phyloP scores from a whole-genome alignment of 78 protist species.

The Dictyostelium purpureum region DNA sequence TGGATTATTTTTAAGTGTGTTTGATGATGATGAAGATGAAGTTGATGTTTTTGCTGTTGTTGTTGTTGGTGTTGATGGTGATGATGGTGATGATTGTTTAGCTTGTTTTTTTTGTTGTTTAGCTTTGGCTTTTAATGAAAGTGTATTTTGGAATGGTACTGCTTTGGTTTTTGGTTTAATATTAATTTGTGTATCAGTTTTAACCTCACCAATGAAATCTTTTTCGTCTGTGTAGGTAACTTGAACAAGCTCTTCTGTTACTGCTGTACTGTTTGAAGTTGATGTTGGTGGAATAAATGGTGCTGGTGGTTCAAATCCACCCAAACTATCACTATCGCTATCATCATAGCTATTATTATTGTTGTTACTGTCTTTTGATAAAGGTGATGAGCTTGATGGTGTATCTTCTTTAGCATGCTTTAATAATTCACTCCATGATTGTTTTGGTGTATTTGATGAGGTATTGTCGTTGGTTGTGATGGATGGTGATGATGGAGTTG shows the following conservation, averaged over 20 bases:
- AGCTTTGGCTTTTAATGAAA: not conserved
- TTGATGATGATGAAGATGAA: not conserved
- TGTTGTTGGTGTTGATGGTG: not conserved
- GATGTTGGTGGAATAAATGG: no score
- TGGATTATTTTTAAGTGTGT: not conserved
- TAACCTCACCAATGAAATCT: not conserved
- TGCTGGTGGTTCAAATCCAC: not conserved
- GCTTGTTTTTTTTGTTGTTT: not conserved
- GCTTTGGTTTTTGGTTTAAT: not conserved
- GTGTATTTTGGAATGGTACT: not conserved
- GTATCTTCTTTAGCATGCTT: not conserved
- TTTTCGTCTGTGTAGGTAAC: no score
- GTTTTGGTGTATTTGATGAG: not conserved
- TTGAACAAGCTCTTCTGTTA: not conserved
- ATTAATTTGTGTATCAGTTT: not conserved
- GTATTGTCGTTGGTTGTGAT: not conserved
- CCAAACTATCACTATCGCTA: not conserved
- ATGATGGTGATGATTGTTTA: not conserved
- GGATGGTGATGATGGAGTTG: not conserved
- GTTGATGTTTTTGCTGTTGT: not conserved
- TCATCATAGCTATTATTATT: not conserved
- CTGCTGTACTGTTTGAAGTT: not conserved
- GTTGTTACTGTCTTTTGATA: not conserved
- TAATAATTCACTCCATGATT: constrained; percentile 24
- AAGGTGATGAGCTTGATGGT: no score